Conservation (phyloP, 1,284 basidiomycete species). For the Ceraceosorus guamensis region DNA sequence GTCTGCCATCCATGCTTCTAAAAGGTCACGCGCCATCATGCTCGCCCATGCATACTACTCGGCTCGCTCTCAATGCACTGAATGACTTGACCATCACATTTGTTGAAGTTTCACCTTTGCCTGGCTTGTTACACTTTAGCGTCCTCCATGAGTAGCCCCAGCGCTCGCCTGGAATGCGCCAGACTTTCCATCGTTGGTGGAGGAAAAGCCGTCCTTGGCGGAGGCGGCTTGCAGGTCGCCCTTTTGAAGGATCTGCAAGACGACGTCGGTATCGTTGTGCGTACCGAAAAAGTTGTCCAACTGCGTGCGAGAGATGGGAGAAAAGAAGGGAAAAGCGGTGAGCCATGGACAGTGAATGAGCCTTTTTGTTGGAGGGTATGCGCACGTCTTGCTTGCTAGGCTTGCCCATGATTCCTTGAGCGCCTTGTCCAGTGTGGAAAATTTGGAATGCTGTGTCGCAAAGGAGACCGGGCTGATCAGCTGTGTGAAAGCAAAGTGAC, state of each 20-base stretch:
- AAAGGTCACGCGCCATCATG: too few relatives aligned
- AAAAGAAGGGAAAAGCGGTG: background rate
- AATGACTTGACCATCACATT: too few relatives aligned
- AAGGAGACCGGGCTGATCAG: too few relatives aligned
- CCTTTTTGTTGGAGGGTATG: background rate
- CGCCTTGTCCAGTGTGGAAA: conserved; percentile 48
- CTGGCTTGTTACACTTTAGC: conserved; percentile 11
- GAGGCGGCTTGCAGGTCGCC: conserved; percentile 37
- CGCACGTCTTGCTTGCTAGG: conserved; percentile 46
- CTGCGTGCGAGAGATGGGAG: background rate
- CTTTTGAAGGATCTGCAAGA: conserved; percentile 41
- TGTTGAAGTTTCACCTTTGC: background rate
- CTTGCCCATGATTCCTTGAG: conserved; percentile 49
- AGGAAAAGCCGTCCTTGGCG: conserved; percentile 29
- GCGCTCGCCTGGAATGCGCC: conserved; percentile 17
- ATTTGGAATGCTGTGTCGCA: conserved; percentile 49
- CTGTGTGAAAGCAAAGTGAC: background rate
- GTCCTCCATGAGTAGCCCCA: conserved; percentile 25
- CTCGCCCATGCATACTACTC: too few relatives aligned
- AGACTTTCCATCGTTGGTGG: conserved; percentile 36
- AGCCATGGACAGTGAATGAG: background rate
- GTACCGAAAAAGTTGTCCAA: conserved; percentile 48
- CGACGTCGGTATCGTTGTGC: conserved; percentile 44
- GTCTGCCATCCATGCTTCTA: too few relatives aligned
- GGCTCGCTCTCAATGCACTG: too few relatives aligned